These are phyloP conservation scores for Lumnitzera littorea DNA, from an alignment of 345 rosid species.

Conservation along the genomic window DNA sequence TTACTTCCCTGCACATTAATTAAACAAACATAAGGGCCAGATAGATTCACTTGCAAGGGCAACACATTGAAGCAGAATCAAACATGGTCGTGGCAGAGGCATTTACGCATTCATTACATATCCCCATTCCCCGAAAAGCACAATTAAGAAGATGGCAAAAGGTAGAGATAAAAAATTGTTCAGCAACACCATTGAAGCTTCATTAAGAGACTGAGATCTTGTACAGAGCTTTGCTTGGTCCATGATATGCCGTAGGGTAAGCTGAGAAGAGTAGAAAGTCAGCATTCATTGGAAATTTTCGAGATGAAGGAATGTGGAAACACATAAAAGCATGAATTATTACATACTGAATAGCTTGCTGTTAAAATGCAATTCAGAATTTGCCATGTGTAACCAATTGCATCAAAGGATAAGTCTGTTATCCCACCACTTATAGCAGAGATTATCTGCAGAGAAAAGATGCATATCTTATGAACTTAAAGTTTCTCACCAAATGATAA, in stretches of 20 bases:
- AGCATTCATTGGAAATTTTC: slow-evolving; percentile 1
- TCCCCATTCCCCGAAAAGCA: slow-evolving; percentile 66
- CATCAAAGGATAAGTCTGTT: slow-evolving; percentile 79
- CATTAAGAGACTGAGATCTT: slow-evolving; percentile 67
- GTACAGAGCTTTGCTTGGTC: slow-evolving; percentile 84
- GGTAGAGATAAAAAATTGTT: slow-evolving; percentile 83
- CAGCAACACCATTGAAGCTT: slow-evolving; percentile 87
- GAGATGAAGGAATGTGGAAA: not conserved
- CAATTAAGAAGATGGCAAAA: slow-evolving; percentile 53
- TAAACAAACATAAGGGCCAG: not conserved
- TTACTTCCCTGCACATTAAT: slow-evolving; percentile 49
- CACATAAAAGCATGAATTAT: not conserved
- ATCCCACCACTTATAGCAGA: slow-evolving; percentile 80
- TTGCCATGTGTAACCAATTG: slow-evolving; percentile 80
- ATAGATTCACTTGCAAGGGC: not conserved
- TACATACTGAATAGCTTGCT: slow-evolving; percentile 78
- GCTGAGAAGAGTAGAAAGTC: slow-evolving; percentile 33
- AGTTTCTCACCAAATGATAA: not conserved
- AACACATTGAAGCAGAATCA: not conserved
- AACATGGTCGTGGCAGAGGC: too few relatives aligned
- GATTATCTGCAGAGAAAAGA: slow-evolving; percentile 48
- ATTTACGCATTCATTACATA: slow-evolving; percentile 56
- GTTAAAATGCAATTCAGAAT: slow-evolving; percentile 68
- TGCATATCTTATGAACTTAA: not conserved
- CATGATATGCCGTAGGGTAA: slow-evolving; percentile 70